Evolutionary conservation across 345 rosid genomes (phyloP).

Genomic region (Sisymbrium altissimum): DNA sequence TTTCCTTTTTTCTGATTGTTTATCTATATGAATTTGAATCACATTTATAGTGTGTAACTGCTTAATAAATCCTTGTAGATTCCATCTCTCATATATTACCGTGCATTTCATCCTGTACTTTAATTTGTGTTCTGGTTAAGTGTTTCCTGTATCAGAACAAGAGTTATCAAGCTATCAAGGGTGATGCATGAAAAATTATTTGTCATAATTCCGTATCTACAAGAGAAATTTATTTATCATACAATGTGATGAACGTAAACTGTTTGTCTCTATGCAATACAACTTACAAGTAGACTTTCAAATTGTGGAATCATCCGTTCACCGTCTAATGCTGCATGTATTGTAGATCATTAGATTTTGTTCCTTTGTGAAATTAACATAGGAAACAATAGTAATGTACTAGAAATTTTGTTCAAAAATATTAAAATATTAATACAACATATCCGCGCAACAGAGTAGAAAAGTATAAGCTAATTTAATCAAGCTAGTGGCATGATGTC

Average conservation of each 20-base stretch:
- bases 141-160: not conserved
- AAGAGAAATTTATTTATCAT: not conserved
- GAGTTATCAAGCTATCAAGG: not conserved
- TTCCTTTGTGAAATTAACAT: not conserved
- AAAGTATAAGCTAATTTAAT: not conserved
- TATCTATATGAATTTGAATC: not conserved
- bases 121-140: not conserved
- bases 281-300: not conserved
- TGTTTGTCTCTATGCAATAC: not conserved
- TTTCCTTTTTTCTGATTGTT: not conserved
- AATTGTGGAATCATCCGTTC: not conserved
- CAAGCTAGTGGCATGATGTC: not conserved
- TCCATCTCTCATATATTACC: not conserved
- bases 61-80: not conserved
- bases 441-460: not conserved
- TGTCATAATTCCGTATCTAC: not conserved
- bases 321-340: not conserved
- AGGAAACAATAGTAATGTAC: not conserved
- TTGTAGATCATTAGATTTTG: not conserved
- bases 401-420: not conserved
- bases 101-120: not conserved
- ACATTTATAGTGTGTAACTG: not conserved
- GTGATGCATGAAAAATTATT: not conserved
- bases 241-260: not conserved
- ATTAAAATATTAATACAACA: not conserved